Conservation (phyloP, 208 protist genomes). For the Trypanosoma boissoni region DNA sequence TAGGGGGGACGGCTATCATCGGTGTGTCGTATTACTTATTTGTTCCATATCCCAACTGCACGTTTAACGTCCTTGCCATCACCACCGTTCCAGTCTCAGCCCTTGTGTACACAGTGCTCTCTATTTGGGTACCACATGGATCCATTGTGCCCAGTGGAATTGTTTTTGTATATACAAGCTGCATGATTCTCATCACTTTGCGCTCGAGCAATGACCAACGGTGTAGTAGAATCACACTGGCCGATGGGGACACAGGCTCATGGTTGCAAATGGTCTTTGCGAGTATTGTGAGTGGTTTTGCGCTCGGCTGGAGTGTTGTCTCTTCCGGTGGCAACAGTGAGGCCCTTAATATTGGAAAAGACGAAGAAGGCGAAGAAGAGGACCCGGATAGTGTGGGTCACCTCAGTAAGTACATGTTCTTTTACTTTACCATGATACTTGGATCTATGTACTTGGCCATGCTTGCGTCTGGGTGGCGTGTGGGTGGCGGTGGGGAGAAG, state of each 20-base stretch:
- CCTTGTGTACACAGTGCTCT: conserved; percentile 74
- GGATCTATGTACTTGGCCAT: conserved; percentile 94
- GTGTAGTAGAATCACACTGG: conserved; percentile 66
- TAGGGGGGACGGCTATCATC: conserved; percentile 41
- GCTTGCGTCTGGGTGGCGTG: conserved; percentile 91
- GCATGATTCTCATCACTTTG: conserved; percentile 86
- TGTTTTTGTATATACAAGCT: conserved; percentile 88
- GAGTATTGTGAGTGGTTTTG: conserved; percentile 57
- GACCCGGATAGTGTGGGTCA: conserved; percentile 77
- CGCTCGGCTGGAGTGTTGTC: conserved; percentile 74
- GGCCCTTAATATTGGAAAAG: conserved; percentile 46
- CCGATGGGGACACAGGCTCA: conserved; percentile 22
- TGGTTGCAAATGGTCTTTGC: conserved; percentile 62
- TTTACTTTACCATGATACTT: conserved; percentile 93
- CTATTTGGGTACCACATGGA: conserved; percentile 84
- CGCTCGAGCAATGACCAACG: conserved; percentile 43
- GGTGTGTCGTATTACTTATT: conserved; percentile 72
- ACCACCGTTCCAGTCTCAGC: conserved; percentile 73
- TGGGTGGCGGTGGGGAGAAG: conserved; percentile 59
- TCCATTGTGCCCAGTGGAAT: conserved; percentile 91
- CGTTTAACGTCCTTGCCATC: conserved; percentile 83
- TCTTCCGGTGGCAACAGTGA: conserved; percentile 61
- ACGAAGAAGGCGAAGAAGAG: conserved; percentile 76
- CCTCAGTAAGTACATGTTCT: conserved; percentile 89
- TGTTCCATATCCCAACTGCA: conserved; percentile 77